These are phyloP conservation scores for Candolleomyces eurysporus DNA, from an alignment of 768 basidiomycete species.

Conservation along the genomic window DNA sequence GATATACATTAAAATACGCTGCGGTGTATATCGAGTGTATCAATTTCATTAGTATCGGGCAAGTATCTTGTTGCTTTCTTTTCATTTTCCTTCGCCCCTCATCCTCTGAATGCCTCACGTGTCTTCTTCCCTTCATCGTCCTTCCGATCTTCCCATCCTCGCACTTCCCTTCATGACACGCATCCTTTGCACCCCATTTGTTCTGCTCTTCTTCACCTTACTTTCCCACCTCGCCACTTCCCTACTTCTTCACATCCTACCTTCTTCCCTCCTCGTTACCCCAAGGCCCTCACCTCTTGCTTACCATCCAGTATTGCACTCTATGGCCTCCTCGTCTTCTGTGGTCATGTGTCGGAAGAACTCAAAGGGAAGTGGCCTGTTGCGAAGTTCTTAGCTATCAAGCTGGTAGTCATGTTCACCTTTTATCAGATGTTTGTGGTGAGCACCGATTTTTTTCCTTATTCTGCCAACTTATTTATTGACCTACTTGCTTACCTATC, in stretches of 20 bases:
- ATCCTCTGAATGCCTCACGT: no score
- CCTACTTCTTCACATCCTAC: no score
- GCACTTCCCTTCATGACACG: no score
- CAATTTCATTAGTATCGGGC: slow-evolving; percentile 84
- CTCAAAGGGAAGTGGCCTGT: slow-evolving; percentile 74
- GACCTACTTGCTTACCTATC: no score
- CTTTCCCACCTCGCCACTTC: no score
- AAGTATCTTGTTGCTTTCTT: slow-evolving; percentile 12
- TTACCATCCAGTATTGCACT: slow-evolving; percentile 64
- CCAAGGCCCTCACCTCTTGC: no score
- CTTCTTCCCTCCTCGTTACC: no score
- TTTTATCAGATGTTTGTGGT: slow-evolving; percentile 85
- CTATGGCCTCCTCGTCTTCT: slow-evolving; percentile 84
- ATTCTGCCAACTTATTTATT: neutral
- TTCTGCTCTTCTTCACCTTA: no score
- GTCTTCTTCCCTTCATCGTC: no score
- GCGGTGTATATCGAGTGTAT: slow-evolving; percentile 67
- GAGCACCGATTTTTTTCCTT: slow-evolving; percentile 22
- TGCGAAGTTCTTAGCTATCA: slow-evolving; percentile 85
- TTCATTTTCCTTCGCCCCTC: no score
- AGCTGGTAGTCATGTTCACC: slow-evolving; percentile 83
- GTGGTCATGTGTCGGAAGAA: slow-evolving; percentile 77
- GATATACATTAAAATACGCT: slow-evolving; percentile 61
- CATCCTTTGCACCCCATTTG: no score
- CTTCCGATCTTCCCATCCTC: no score